Evolutionary conservation across 78 protist species (phyloP).

Genomic region (Guillardia theta): DNA sequence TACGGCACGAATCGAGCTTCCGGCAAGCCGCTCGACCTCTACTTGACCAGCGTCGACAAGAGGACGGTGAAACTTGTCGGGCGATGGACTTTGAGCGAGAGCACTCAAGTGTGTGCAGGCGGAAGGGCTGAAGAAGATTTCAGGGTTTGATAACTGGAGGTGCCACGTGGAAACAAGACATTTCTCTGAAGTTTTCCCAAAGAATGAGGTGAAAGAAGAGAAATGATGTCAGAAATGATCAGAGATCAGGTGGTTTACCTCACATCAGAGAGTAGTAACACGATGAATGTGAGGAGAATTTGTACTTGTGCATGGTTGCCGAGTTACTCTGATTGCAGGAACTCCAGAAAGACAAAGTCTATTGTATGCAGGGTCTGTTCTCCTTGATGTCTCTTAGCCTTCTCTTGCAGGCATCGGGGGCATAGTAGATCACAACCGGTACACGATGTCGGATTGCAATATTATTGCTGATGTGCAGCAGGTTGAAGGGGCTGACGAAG

Average conservation of each 20-base stretch:
- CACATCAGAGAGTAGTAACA: neutral
- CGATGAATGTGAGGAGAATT: neutral
- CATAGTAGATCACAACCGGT: neutral
- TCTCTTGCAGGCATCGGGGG: neutral
- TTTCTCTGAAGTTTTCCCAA: neutral
- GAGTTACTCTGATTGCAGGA: neutral
- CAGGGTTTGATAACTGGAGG: slow-evolving; percentile 2
- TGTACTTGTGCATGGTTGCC: neutral
- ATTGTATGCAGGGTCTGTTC: too few species aligned
- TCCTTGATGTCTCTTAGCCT: too few species aligned
- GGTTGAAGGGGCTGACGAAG: neutral
- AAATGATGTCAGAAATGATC: neutral
- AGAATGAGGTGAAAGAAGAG: neutral
- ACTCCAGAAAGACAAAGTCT: neutral
- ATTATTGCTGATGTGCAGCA: neutral
- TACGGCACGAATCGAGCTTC: neutral
- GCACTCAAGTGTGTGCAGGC: neutral
- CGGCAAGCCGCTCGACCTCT: neutral
- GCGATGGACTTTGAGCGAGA: neutral
- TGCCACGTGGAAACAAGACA: neutral
- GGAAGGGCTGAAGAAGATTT: neutral
- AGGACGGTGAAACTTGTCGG: neutral
- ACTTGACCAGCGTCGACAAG: neutral
- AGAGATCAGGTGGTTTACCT: neutral
- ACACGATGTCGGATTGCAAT: neutral